phyloP scores from a whole-genome alignment of 305 asterid species.

The Fraxinus nigra region DNA sequence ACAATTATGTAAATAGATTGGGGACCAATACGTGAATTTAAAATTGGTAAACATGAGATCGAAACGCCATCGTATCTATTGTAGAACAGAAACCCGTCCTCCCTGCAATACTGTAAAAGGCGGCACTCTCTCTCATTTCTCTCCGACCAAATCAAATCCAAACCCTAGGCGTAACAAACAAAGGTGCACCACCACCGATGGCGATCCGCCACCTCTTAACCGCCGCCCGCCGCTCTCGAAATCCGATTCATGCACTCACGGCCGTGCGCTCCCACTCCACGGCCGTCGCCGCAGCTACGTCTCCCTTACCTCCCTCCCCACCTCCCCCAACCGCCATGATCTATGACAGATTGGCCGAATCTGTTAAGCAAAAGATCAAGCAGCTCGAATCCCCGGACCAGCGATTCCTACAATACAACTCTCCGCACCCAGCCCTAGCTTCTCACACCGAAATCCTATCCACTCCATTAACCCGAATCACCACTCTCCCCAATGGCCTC shows the following conservation, averaged over 20 bases:
- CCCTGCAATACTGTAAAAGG: not conserved
- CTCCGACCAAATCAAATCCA: not conserved
- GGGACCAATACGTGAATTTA: not conserved
- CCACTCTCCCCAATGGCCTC: conserved; percentile 77
- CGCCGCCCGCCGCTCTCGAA: not conserved
- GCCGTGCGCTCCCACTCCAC: conserved; percentile 29
- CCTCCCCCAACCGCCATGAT: conserved; percentile 67
- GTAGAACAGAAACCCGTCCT: not conserved
- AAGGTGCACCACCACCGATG: not conserved
- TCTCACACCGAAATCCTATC: conserved; percentile 63
- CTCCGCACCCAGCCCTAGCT: conserved; percentile 50
- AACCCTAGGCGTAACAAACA: not conserved
- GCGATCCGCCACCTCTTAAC: not conserved
- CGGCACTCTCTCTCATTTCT: not conserved
- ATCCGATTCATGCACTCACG: not conserved
- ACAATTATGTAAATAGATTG: not conserved
- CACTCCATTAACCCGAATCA: conserved; percentile 63
- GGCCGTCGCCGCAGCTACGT: conserved; percentile 32
- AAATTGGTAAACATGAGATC: not conserved
- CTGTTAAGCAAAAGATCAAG: conserved; percentile 49
- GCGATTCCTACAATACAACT: conserved; percentile 54
- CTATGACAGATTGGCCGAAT: conserved; percentile 74
- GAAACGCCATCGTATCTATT: not conserved
- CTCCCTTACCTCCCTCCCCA: conserved; percentile 38
- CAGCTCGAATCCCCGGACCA: conserved; percentile 54